These are phyloP conservation scores for Beta macrorhiza DNA, from an alignment of 179 eudicot species.

Conservation along the genomic window DNA sequence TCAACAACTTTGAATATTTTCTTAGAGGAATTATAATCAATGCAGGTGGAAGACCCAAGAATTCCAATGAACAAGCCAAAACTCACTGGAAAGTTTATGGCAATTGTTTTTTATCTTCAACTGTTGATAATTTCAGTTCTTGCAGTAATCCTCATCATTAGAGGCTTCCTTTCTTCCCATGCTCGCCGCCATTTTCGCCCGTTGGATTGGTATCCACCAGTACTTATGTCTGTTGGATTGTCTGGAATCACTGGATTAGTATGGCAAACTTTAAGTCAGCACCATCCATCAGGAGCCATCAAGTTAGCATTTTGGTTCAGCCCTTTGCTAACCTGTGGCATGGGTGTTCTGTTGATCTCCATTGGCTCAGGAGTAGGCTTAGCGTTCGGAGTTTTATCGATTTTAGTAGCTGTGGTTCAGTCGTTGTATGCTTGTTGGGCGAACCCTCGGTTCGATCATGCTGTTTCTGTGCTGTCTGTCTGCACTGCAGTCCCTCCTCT, in stretches of 20 bases:
- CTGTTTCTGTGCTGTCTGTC: slow-evolving; percentile 34
- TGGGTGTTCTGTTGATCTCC: slow-evolving; percentile 47
- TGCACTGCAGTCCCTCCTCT: slow-evolving; percentile 32
- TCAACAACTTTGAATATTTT: neutral
- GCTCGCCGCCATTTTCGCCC: slow-evolving; percentile 21
- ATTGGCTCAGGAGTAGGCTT: slow-evolving; percentile 41
- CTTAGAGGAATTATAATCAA: slow-evolving; percentile 12
- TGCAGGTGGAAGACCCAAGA: slow-evolving; percentile 34
- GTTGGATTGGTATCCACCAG: slow-evolving; percentile 33
- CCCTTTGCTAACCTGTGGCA: slow-evolving; percentile 49
- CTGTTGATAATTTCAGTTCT: slow-evolving; percentile 25
- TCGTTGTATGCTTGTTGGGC: slow-evolving; percentile 66
- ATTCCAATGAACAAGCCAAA: slow-evolving; percentile 20
- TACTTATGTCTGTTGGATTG: slow-evolving; percentile 35
- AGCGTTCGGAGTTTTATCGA: slow-evolving; percentile 41
- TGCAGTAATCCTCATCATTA: slow-evolving; percentile 26
- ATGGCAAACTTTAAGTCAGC: slow-evolving; percentile 37
- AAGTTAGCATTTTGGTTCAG: slow-evolving; percentile 55
- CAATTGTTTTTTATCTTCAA: slow-evolving; percentile 32
- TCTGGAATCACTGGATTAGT: slow-evolving; percentile 34
- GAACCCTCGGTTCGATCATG: slow-evolving; percentile 43
- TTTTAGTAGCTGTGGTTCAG: slow-evolving; percentile 38
- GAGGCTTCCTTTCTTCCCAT: slow-evolving; percentile 31
- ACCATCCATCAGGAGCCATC: slow-evolving; percentile 34
- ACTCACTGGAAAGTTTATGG: slow-evolving; percentile 19